These are phyloP conservation scores for Codiaeum variegatum DNA, from an alignment of 441 rosid species.

Conservation along the genomic window DNA sequence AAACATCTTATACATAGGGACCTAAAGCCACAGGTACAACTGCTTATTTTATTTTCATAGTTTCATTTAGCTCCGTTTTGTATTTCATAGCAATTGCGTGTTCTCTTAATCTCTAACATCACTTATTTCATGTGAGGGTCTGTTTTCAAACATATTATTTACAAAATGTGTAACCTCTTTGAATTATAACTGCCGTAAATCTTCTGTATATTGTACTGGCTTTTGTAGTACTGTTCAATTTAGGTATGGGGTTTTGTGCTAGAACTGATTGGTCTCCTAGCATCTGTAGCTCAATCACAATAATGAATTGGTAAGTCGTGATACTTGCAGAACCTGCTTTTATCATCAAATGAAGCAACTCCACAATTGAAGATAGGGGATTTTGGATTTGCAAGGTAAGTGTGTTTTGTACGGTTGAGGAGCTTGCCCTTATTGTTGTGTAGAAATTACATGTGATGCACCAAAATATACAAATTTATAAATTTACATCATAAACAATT, in stretches of 20 bases:
- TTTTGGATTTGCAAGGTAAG: constrained; percentile 89
- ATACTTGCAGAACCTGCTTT: constrained; percentile 63
- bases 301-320: constrained; percentile 14
- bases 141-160: background rate
- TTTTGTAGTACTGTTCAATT: background rate
- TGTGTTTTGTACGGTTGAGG: background rate
- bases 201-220: background rate
- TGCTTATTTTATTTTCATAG: constrained; percentile 8
- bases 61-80: constrained; percentile 11
- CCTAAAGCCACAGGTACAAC: constrained; percentile 75
- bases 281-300: constrained; percentile 11
- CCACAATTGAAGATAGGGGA: constrained; percentile 77
- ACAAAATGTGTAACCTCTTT: background rate
- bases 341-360: constrained; percentile 49
- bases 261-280: background rate
- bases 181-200: background rate
- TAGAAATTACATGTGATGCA: constrained; percentile 4
- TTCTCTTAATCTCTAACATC: background rate
- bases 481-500: constrained; percentile 3
- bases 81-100: constrained; percentile 3
- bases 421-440: background rate
- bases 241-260: background rate
- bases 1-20: constrained; percentile 78
- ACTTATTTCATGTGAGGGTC: background rate
- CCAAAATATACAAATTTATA: background rate